A percentile compares a stretch with the other conserved stretches of the same genome.
Evolutionary conservation across 495 filamentous ascomycete genomes (phyloP).

Genomic region (Podospora sp.): DNA sequence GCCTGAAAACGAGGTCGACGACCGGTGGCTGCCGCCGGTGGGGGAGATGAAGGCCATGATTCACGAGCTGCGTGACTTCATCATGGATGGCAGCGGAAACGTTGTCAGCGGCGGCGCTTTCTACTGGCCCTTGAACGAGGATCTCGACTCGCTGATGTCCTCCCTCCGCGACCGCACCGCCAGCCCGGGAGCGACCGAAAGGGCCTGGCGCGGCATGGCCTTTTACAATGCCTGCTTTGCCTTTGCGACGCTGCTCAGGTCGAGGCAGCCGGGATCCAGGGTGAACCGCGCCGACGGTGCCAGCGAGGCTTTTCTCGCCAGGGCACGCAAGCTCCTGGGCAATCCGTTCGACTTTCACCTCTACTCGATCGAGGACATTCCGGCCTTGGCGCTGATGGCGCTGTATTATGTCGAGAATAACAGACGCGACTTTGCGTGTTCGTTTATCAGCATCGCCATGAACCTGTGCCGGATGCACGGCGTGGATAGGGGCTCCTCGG

Average conservation of each 20-base stretch:
- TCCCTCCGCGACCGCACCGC: not conserved
- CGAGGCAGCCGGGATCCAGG: slow-evolving; percentile 21
- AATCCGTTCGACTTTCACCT: slow-evolving; percentile 40
- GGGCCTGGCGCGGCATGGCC: slow-evolving; percentile 28
- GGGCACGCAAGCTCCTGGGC: slow-evolving; percentile 37
- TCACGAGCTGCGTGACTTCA: slow-evolving; percentile 29
- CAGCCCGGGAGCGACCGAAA: not conserved
- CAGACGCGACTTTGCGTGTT: slow-evolving; percentile 44
- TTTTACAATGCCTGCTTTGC: slow-evolving; percentile 39
- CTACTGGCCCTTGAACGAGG: slow-evolving; percentile 39
- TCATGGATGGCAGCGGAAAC: slow-evolving; percentile 37
- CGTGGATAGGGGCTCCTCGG: slow-evolving; percentile 35
- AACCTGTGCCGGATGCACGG: slow-evolving; percentile 41
- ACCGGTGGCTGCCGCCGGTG: slow-evolving; percentile 29
- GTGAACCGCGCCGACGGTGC: slow-evolving; percentile 28
- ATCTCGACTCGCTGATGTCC: slow-evolving; percentile 8
- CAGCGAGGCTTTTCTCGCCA: slow-evolving; percentile 40
- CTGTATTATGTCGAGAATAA: slow-evolving; percentile 45
- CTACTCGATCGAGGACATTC: slow-evolving; percentile 36
- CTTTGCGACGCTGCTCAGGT: slow-evolving; percentile 27
- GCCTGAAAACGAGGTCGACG: slow-evolving; percentile 20
- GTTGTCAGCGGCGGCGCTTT: slow-evolving; percentile 39
- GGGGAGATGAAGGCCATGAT: slow-evolving; percentile 33
- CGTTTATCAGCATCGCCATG: slow-evolving; percentile 41
- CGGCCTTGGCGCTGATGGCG: slow-evolving; percentile 41